Percentiles rank a stretch among this genome's conserved stretches.
These are phyloP conservation scores for Gilbertella persicaria DNA, from an alignment of 371 early-diverging fungal genomes.

Conservation along the genomic window DNA sequence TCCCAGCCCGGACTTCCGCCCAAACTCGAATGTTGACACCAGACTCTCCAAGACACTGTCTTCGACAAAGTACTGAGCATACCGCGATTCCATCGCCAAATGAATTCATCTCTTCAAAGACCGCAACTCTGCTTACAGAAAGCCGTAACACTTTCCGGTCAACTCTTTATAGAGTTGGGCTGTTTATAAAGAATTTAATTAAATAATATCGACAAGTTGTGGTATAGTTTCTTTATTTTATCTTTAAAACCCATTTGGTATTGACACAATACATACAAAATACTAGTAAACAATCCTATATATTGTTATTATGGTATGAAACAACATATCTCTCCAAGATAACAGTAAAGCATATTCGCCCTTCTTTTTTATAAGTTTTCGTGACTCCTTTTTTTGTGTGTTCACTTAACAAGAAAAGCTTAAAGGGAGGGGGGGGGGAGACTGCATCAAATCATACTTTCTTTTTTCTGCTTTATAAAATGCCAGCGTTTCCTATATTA, in stretches of 20 bases:
- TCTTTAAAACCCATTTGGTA: too few relatives aligned
- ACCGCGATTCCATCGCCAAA: constrained; percentile 43
- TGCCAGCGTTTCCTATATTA: constrained; percentile 10
- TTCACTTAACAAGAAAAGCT: too few relatives aligned
- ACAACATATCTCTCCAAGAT: too few relatives aligned
- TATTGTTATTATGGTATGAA: too few relatives aligned
- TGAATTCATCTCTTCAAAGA: constrained; percentile 52
- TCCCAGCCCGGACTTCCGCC: constrained; percentile 42
- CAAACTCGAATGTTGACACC: constrained; percentile 53
- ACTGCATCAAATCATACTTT: too few relatives aligned
- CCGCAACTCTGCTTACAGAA: constrained; percentile 53
- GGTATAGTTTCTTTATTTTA: too few relatives aligned
- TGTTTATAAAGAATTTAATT: not conserved
- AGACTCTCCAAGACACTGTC: constrained; percentile 54
- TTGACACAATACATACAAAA: too few relatives aligned
- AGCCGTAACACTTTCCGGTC: constrained; percentile 44
- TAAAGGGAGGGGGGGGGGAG: too few relatives aligned
- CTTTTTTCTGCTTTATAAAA: not conserved
- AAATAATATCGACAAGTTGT: not conserved
- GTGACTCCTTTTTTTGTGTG: too few relatives aligned
- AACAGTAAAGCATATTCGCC: too few relatives aligned
- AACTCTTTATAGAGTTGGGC: constrained; percentile 23
- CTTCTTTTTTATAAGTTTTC: too few relatives aligned
- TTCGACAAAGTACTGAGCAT: constrained; percentile 42
- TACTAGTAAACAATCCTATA: too few relatives aligned